Evolutionary conservation across 1,284 basidiomycete genomes (phyloP).

Genomic region (Pholiota adiposa): DNA sequence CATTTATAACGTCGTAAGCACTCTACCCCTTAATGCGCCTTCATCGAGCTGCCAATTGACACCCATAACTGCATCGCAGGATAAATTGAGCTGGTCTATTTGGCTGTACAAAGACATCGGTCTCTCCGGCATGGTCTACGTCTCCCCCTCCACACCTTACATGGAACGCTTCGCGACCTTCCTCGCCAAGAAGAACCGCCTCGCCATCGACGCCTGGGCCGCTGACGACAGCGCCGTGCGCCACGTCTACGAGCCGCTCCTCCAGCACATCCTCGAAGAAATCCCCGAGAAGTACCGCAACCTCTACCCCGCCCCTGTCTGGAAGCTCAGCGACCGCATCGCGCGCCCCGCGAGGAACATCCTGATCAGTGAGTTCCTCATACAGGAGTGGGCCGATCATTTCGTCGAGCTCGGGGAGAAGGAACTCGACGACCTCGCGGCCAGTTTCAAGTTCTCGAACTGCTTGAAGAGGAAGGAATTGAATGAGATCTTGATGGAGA

Average conservation of each 20-base stretch:
- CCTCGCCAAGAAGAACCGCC: slow-evolving; percentile 66
- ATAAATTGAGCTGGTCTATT: slow-evolving; percentile 78
- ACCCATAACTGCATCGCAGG: slow-evolving; percentile 45
- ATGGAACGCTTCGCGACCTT: slow-evolving; percentile 67
- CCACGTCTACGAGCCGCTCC: slow-evolving; percentile 60
- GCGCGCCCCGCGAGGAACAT: slow-evolving; percentile 61
- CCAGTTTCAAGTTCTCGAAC: slow-evolving; percentile 58
- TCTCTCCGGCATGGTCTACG: slow-evolving; percentile 83
- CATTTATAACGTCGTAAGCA: slow-evolving; percentile 65
- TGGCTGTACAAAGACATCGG: slow-evolving; percentile 90
- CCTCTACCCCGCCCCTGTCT: slow-evolving; percentile 48
- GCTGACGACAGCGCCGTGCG: slow-evolving; percentile 56
- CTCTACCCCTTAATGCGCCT: background rate
- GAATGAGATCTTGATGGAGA: slow-evolving; percentile 43
- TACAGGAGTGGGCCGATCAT: slow-evolving; percentile 68
- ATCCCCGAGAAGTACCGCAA: slow-evolving; percentile 42
- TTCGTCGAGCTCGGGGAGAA: slow-evolving; percentile 53
- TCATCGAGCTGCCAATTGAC: background rate
- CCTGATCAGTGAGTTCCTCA: slow-evolving; percentile 65
- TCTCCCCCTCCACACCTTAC: slow-evolving; percentile 68
- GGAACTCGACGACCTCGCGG: slow-evolving; percentile 46
- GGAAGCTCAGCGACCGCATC: slow-evolving; percentile 49
- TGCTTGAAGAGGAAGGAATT: slow-evolving; percentile 51
- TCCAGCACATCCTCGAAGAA: slow-evolving; percentile 53
- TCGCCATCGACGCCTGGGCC: slow-evolving; percentile 73